phyloP scores from a whole-genome alignment of 139 green algal genomes.

The Chlorella sp. region DNA sequence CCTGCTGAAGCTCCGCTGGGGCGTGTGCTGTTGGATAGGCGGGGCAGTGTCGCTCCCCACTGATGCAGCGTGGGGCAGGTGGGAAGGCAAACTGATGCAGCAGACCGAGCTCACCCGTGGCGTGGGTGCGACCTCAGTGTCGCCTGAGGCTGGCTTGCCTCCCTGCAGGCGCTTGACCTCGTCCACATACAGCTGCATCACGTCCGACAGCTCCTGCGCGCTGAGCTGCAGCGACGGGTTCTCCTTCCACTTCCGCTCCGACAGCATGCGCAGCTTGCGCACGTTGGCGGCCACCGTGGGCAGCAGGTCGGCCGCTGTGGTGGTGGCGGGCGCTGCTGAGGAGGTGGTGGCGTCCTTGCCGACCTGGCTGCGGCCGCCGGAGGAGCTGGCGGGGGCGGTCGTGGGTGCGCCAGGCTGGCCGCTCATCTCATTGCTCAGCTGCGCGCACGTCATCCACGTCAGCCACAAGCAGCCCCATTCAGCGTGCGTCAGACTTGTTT shows the following conservation, averaged over 20 bases:
- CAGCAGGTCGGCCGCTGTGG: background rate
- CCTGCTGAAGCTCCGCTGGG: too few relatives aligned
- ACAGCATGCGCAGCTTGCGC: conserved; percentile 9
- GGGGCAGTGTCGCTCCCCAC: too few relatives aligned
- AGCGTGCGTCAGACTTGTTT: too few relatives aligned
- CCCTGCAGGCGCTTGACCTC: conserved; percentile 6
- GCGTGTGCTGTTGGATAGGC: too few relatives aligned
- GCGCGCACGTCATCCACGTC: too few relatives aligned
- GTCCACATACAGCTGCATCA: conserved; percentile 10
- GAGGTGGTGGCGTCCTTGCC: background rate
- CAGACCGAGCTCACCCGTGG: too few relatives aligned
- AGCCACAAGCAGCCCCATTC: too few relatives aligned
- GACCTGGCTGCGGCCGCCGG: background rate
- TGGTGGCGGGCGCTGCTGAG: background rate
- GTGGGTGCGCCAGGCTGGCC: conserved; percentile 11
- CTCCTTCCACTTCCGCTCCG: background rate
- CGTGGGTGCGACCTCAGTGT: too few relatives aligned
- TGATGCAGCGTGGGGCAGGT: too few relatives aligned
- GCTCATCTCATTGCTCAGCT: conserved; percentile 14
- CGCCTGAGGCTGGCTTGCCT: too few relatives aligned
- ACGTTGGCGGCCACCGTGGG: background rate
- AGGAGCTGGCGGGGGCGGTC: background rate
- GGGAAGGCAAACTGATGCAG: too few relatives aligned
- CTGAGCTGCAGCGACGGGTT: conserved; percentile 2
- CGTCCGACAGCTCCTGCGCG: conserved; percentile 7